A percentile compares a stretch with the other conserved stretches of the same genome.
Evolutionary conservation across 768 basidiomycete genomes (phyloP).

Genomic region (Cystofilobasidium macerans): DNA sequence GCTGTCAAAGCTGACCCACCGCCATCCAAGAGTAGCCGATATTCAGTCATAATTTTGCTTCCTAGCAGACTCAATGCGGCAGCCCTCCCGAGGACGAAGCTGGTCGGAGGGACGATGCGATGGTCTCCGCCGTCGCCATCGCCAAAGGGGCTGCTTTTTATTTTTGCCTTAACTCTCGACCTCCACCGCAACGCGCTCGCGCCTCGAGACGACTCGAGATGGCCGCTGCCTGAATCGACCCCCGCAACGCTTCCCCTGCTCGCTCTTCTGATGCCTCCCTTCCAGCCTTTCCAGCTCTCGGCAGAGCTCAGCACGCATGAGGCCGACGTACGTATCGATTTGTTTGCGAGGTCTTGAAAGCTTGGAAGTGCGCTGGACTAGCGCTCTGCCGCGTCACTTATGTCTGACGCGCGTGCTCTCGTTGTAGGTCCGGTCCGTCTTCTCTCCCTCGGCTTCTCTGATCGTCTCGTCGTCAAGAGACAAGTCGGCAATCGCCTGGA

Average conservation of each 20-base stretch:
- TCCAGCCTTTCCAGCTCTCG: conserved; percentile 17
- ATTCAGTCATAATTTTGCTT: too few species aligned
- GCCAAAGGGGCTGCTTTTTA: too few species aligned
- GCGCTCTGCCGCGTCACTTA: background rate
- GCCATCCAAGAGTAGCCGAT: too few species aligned
- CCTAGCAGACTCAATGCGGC: too few species aligned
- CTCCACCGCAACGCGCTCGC: background rate
- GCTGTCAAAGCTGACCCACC: too few species aligned
- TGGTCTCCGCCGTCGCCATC: too few species aligned
- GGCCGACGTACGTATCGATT: conserved; percentile 6
- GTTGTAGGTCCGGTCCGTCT: conserved; percentile 66
- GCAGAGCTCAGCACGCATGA: conserved; percentile 3
- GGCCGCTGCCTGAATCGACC: background rate
- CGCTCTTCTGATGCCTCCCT: conserved; percentile 2
- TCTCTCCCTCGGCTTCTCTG: conserved; percentile 60
- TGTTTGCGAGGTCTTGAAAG: background rate
- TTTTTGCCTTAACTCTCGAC: too few species aligned
- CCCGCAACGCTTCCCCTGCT: background rate
- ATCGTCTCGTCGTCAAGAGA: conserved; percentile 87
- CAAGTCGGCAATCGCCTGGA: conserved; percentile 78
- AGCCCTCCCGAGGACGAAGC: too few species aligned
- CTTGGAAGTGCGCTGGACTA: background rate
- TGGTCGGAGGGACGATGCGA: too few species aligned
- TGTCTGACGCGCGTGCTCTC: background rate
- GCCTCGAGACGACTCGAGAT: background rate